Base-by-base conservation (phyloP, 495 filamentous ascomycete species). In the Thozetella sp. region DNA sequence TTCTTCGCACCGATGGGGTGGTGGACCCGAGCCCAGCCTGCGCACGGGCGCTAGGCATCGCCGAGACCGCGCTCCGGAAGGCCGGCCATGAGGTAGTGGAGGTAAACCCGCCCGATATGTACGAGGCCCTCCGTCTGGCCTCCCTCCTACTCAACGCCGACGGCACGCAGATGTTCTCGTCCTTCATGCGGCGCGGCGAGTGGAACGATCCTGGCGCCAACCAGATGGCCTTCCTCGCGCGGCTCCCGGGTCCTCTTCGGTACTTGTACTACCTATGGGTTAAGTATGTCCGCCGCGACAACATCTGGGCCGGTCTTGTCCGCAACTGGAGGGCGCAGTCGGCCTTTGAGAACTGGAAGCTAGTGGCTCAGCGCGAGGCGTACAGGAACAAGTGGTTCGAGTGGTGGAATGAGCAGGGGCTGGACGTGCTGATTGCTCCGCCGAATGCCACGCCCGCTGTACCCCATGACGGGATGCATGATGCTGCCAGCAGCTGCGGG, bases 361-460 rank as follows among this genome's bases (percentile, higher is more conserved):
- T 93, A 25, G 90, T 93, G 1, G 81, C 83, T 0, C 79, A 85
- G 72, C 83, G 95, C 25, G 95, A 99, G 72, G 79, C 79, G 4
- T 94, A 90, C 74, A 88, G 88, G 57, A 83, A 80, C 1, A 81
- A 80, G 59, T 97, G 90, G 87, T 90, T 90, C 67, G 84, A 88
- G 17, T 97, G 92, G 89, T 93, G 92, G 91, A 81, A 87, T 30
- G 79, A 84, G 54, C 78, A 79, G 40, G 78, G 86, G 55, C 79
- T 91, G 59, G 95, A 97, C 66, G 88, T 94, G 56, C 81, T 98
- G 27, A 69, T 97, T 17, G 88, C 90, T 26, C 90, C 90, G n/a
- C 90, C 87, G 2, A 96, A 97, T 72, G 92, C 94, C 0, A 93
- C 92, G 17, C 94, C 95, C 0, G 95, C 94, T 12, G 84, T 97